Evolutionary conservation across 805 yeast species (phyloP).

Genomic region (Wickerhamomyces tratensis): DNA sequence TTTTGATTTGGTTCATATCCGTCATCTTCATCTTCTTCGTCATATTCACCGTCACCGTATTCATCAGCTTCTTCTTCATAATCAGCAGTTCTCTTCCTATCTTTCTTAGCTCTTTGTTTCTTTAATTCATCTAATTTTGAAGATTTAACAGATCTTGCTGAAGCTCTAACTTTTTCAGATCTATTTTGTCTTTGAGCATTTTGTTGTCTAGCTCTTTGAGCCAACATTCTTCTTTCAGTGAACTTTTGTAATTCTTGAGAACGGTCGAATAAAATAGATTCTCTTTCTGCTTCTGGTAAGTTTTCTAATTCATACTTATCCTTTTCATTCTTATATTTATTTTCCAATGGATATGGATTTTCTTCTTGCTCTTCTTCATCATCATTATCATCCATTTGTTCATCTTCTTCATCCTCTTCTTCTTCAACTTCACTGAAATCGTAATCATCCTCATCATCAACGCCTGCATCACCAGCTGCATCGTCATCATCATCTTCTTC

Average conservation of each 20-base stretch:
- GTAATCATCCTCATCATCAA: conserved; percentile 32
- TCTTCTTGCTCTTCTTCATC: conserved; percentile 29
- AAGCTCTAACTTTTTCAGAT: conserved; percentile 19
- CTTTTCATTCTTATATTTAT: conserved; percentile 74
- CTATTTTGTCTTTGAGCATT: conserved; percentile 27
- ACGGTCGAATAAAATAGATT: conserved; percentile 84
- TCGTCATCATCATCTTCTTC: conserved; percentile 25
- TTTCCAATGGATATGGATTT: conserved; percentile 90
- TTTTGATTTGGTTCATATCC: conserved; percentile 32
- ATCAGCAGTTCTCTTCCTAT: conserved; percentile 32
- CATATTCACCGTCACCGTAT: conserved; percentile 27
- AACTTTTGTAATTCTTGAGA: conserved; percentile 84
- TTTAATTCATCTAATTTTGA: conserved; percentile 64
- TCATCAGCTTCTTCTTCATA: conserved; percentile 29
- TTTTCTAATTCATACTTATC: conserved; percentile 57
- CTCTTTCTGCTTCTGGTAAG: conserved; percentile 90
- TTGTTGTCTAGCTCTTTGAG: conserved; percentile 65
- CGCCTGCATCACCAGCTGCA: conserved; percentile 22
- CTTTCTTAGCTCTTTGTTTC: conserved; percentile 62
- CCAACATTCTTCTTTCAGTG: conserved; percentile 75
- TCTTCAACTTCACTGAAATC: conserved; percentile 19
- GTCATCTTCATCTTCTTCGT: conserved; percentile 31
- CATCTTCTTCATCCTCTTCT: conserved; percentile 24
- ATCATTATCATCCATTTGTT: conserved; percentile 20
- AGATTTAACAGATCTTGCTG: conserved; percentile 26